A percentile compares a stretch with the other conserved stretches of the same genome.
phyloP scores from a whole-genome alignment of 805 yeast genomes.

The Groenewaldozyma tartarivorans region DNA sequence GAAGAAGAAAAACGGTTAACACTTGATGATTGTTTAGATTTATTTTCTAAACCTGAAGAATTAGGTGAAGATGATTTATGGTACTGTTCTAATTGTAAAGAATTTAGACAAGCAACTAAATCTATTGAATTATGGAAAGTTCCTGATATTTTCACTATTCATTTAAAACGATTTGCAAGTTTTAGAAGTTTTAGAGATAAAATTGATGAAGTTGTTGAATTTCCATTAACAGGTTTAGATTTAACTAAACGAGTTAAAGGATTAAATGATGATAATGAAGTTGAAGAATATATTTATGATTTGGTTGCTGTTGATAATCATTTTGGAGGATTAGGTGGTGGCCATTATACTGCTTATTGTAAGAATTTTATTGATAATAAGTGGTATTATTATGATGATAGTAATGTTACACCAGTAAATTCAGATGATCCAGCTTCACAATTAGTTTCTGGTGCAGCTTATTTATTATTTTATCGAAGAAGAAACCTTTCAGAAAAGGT shows the following conservation, averaged over 20 bases:
- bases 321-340: conserved; percentile 94
- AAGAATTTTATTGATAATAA: conserved; percentile 63
- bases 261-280: conserved; percentile 16
- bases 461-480: conserved; percentile 72
- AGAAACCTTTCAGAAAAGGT: conserved; percentile 17
- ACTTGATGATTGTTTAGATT: conserved; percentile 61
- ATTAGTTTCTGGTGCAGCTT: conserved; percentile 66
- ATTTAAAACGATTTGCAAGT: conserved; percentile 81
- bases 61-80: conserved; percentile 83
- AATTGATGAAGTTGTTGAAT: conserved; percentile 73
- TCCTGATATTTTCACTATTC: conserved; percentile 85
- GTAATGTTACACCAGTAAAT: conserved; percentile 45
- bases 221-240: conserved; percentile 79
- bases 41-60: conserved; percentile 74
- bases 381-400: conserved; percentile 91
- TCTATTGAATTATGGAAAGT: conserved; percentile 88
- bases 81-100: conserved; percentile 88
- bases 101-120: conserved; percentile 83
- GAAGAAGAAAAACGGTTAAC: conserved; percentile 32
- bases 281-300: conserved; percentile 54
- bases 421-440: conserved; percentile 47
- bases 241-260: conserved; percentile 45
- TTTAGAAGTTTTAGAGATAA: conserved; percentile 82
- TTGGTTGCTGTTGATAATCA: conserved; percentile 91
- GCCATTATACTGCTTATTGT: conserved; percentile 89